Percentiles rank a stretch among this genome's conserved stretches.
These are phyloP conservation scores for Panaeolus cyanescens DNA, from an alignment of 768 basidiomycete species.

Conservation along the genomic window DNA sequence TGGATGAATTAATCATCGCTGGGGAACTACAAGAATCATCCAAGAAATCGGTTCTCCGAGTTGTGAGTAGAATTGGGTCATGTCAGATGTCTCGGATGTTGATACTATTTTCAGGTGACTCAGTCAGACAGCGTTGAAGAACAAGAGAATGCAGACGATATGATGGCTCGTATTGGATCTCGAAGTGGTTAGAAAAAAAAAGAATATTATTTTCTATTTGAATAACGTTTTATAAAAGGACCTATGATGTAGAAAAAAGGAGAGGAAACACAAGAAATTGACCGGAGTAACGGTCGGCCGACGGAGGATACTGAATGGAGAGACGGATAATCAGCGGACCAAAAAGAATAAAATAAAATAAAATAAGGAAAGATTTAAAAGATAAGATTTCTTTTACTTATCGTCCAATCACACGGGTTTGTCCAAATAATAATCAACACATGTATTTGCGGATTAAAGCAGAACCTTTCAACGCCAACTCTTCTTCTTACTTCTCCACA, in stretches of 20 bases:
- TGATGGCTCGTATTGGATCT: conserved; percentile 75
- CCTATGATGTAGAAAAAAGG: conserved; percentile 40
- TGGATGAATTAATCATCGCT: conserved; percentile 96
- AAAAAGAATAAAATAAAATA: not conserved
- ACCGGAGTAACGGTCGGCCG: conserved; percentile 7
- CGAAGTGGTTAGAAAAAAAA: conserved; percentile 68
- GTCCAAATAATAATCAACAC: conserved; percentile 34
- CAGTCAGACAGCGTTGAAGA: conserved; percentile 85
- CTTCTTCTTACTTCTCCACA: conserved; percentile 6
- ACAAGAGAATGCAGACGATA: conserved; percentile 83
- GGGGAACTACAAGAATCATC: conserved; percentile 98
- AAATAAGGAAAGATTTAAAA: not conserved
- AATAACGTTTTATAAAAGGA: conserved; percentile 36
- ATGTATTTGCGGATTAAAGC: conserved; percentile 6
- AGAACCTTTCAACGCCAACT: not conserved
- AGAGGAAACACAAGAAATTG: not conserved
- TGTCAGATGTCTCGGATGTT: conserved; percentile 2
- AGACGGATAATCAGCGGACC: not conserved
- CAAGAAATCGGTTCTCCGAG: conserved; percentile 81
- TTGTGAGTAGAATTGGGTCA: conserved; percentile 31
- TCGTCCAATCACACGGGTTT: conserved; percentile 43
- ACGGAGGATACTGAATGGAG: conserved; percentile 3
- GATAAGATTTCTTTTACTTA: conserved; percentile 26
- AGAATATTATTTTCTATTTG: conserved; percentile 18
- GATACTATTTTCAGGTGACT: conserved; percentile 59